Conservation (phyloP, 148 eudicot genomes). For the Dianthus caryophyllus region DNA sequence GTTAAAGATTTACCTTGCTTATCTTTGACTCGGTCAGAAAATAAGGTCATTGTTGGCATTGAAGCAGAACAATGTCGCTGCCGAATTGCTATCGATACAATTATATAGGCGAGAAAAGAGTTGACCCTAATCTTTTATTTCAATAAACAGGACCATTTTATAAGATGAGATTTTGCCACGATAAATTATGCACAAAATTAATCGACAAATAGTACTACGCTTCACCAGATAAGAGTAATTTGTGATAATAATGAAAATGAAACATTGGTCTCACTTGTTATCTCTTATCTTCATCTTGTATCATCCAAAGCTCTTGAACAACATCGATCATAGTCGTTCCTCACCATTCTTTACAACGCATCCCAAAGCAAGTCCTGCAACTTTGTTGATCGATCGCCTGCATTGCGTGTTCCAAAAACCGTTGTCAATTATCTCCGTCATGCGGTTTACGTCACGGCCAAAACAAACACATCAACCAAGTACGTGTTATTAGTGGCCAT, state of each 20-base stretch:
- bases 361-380: conserved; percentile 20
- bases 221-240: too few species aligned
- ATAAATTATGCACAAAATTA: too few species aligned
- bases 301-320: conserved; percentile 12
- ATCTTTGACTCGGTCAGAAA: not conserved
- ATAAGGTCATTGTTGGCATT: too few species aligned
- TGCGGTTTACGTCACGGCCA: conserved; percentile 7
- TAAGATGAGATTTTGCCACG: too few species aligned
- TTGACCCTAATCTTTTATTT: too few species aligned
- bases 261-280: not conserved
- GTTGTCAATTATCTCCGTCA: conserved; percentile 23
- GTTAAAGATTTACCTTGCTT: too few species aligned
- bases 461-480: conserved; percentile 25
- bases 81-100: too few species aligned
- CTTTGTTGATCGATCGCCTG: conserved; percentile 3
- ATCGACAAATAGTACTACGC: too few species aligned
- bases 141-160: too few species aligned
- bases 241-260: too few species aligned
- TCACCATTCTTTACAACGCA: conserved; percentile 27
- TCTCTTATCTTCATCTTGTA: not conserved
- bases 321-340: conserved; percentile 29
- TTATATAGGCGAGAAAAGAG: too few species aligned
- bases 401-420: conserved; percentile 13
- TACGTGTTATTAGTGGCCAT: conserved; percentile 9
- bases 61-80: not conserved